Percentiles rank a stretch among this genome's conserved stretches.
These are phyloP conservation scores for Entomortierella lignicola DNA, from an alignment of 192 early-diverging fungal species.

Conservation along the genomic window DNA sequence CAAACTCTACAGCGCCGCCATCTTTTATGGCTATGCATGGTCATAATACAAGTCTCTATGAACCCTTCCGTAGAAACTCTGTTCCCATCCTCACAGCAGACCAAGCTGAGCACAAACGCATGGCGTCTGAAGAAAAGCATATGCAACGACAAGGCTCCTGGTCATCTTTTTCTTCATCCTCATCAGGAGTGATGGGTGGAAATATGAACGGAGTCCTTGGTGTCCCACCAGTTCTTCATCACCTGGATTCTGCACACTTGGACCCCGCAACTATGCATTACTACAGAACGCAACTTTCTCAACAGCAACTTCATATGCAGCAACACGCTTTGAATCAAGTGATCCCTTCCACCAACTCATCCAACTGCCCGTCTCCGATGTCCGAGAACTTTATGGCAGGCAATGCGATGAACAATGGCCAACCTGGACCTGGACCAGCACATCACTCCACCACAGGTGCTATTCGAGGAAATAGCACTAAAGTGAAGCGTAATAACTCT, in stretches of 20 bases:
- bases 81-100: slow-evolving; percentile 47
- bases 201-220: slow-evolving; percentile 17
- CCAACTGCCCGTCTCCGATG: slow-evolving; percentile 45
- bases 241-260: slow-evolving; percentile 34
- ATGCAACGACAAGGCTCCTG: slow-evolving; percentile 51
- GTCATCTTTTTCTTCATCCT: slow-evolving; percentile 31
- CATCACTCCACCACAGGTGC: slow-evolving; percentile 28
- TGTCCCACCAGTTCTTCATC: slow-evolving; percentile 40
- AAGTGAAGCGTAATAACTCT: slow-evolving; percentile 57
- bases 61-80: slow-evolving; percentile 47
- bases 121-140: slow-evolving; percentile 46
- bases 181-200: slow-evolving; percentile 15
- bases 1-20: slow-evolving; percentile 16
- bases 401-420: slow-evolving; percentile 2
- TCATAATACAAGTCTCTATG: slow-evolving; percentile 37
- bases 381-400: slow-evolving; percentile 35
- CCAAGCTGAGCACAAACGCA: slow-evolving; percentile 52
- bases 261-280: slow-evolving; percentile 54
- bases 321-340: slow-evolving; percentile 39
- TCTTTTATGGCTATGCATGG: slow-evolving; percentile 51
- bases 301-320: slow-evolving; percentile 28
- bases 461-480: slow-evolving; percentile 42
- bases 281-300: slow-evolving; percentile 48
- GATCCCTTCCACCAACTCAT: slow-evolving; percentile 29
- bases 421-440: slow-evolving; percentile 1